These are phyloP conservation scores for Cyathus striatus DNA, from an alignment of 768 basidiomycete genomes.

Conservation along the genomic window DNA sequence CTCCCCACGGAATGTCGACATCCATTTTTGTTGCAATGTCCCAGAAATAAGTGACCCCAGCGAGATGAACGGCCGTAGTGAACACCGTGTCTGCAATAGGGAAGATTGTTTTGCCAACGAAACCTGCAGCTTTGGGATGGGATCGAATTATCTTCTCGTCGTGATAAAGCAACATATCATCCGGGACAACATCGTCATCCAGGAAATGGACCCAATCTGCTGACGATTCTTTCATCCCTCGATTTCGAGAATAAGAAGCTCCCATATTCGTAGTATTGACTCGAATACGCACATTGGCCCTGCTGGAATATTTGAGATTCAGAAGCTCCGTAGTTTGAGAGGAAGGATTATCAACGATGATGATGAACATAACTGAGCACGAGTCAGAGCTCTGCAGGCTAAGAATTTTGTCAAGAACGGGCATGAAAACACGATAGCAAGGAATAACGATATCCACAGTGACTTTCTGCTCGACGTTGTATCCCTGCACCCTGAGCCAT, in stretches of 20 bases:
- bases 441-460: constrained; percentile 55
- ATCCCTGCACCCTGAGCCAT: constrained; percentile 24
- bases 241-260: constrained; percentile 49
- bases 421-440: constrained; percentile 46
- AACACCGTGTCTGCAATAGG: constrained; percentile 43
- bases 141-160: constrained; percentile 42
- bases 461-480: constrained; percentile 20
- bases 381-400: constrained; percentile 34
- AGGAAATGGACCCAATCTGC: constrained; percentile 57
- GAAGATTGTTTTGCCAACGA: constrained; percentile 48
- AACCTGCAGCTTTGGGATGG: constrained; percentile 44
- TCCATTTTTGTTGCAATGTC: constrained; percentile 48
- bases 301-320: constrained; percentile 29
- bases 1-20: constrained; percentile 55
- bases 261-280: constrained; percentile 42
- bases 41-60: constrained; percentile 60
- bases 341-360: constrained; percentile 52
- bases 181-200: constrained; percentile 52
- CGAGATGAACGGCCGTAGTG: constrained; percentile 48
- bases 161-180: constrained; percentile 34
- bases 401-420: constrained; percentile 39
- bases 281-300: constrained; percentile 50
- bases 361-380: constrained; percentile 48
- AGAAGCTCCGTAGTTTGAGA: constrained; percentile 35
- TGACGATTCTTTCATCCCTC: constrained; percentile 48